These are phyloP conservation scores for Chalciporus sp. DNA, from an alignment of 1,284 basidiomycete genomes.

Conservation along the genomic window DNA sequence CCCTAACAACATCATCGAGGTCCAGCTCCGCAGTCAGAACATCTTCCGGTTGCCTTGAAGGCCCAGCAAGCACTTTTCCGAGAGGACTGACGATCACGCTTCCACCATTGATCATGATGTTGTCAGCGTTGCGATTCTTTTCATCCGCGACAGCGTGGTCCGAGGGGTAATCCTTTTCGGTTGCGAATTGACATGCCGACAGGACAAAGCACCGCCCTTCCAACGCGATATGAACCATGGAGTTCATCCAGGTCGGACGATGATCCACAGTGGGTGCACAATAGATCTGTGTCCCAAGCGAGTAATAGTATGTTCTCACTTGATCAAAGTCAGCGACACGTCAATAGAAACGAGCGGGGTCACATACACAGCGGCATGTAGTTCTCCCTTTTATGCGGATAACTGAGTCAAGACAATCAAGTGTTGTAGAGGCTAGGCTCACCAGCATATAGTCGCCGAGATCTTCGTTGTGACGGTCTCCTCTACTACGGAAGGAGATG, in stretches of 20 bases:
- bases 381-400: slow-evolving; percentile 57
- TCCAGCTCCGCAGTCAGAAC: slow-evolving; percentile 68
- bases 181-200: slow-evolving; percentile 64
- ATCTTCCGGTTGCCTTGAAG: slow-evolving; percentile 60
- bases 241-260: slow-evolving; percentile 61
- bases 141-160: slow-evolving; percentile 52
- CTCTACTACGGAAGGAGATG: slow-evolving; percentile 17
- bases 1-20: slow-evolving; percentile 59
- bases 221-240: slow-evolving; percentile 74
- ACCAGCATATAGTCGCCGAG: slow-evolving; percentile 72
- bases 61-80: slow-evolving; percentile 70
- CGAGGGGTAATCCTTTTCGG: slow-evolving; percentile 61
- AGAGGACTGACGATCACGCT: slow-evolving; percentile 70
- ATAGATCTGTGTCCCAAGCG: slow-evolving; percentile 63
- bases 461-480: slow-evolving; percentile 50
- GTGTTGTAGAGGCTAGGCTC: slow-evolving; percentile 21
- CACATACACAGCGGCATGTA: slow-evolving; percentile 70
- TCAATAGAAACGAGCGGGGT: background rate
- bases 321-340: slow-evolving; percentile 23
- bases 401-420: background rate
- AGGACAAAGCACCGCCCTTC: slow-evolving; percentile 80
- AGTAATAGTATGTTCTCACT: slow-evolving; percentile 64
- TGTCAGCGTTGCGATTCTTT: slow-evolving; percentile 45
- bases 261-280: slow-evolving; percentile 75
- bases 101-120: slow-evolving; percentile 70